Evolutionary conservation across 176 grass and related monocot species (phyloP).

Genomic region (Juncus effusus): DNA sequence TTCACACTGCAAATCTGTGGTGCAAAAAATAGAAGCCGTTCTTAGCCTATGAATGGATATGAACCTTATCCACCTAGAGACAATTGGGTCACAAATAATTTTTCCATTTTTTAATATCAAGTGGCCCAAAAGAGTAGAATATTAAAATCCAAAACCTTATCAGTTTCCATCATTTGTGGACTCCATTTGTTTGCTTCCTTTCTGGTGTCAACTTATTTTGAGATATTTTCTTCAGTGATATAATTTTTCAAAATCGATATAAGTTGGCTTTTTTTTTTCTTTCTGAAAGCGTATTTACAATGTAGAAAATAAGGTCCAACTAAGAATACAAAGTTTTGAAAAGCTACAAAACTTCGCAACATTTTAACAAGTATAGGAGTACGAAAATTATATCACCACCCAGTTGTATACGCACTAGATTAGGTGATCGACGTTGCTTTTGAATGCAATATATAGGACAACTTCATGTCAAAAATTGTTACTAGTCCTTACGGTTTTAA

Average conservation of each 20-base stretch:
- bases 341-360: neutral
- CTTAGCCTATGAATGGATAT: conserved; percentile 13
- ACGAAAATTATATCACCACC: neutral
- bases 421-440: too few relatives aligned
- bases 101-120: neutral
- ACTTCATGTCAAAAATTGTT: too few relatives aligned
- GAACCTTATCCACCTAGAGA: conserved; percentile 18
- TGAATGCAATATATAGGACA: too few relatives aligned
- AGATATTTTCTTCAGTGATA: too few relatives aligned
- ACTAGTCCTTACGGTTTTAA: too few relatives aligned
- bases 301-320: too few relatives aligned
- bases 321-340: too few relatives aligned
- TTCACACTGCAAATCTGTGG: neutral
- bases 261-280: neutral
- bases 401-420: too few relatives aligned
- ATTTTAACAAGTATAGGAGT: neutral
- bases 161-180: conserved; percentile 22
- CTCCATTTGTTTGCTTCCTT: neutral
- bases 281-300: neutral
- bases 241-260: too few relatives aligned
- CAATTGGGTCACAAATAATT: conserved; percentile 15
- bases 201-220: neutral
- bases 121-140: conserved; percentile 18
- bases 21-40: conserved; percentile 25
- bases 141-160: conserved; percentile 18